These are phyloP conservation scores for Venturia effusa DNA, from an alignment of 2,329 filamentous ascomycete species.

Conservation along the genomic window DNA sequence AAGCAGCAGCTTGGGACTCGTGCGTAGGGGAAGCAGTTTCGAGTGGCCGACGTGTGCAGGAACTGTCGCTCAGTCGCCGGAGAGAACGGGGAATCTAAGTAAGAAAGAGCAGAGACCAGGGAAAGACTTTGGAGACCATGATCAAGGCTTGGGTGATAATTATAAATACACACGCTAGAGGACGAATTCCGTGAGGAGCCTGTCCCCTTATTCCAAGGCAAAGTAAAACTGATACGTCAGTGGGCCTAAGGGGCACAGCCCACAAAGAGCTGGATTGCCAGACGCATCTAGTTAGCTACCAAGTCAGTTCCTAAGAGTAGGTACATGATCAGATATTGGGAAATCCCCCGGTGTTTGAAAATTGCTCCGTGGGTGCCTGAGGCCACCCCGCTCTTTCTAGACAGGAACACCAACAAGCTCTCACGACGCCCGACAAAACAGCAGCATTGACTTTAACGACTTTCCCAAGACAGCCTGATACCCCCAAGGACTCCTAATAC, in stretches of 20 bases:
- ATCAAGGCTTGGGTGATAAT: background rate
- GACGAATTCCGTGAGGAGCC: background rate
- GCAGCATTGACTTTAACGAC: background rate
- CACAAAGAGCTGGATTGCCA: background rate
- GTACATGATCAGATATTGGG: background rate
- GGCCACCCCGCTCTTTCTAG: background rate
- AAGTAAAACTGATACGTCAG: conserved; percentile 5
- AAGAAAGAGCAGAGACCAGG: background rate
- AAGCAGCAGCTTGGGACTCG: background rate
- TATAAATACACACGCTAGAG: background rate
- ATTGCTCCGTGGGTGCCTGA: background rate
- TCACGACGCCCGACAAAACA: background rate
- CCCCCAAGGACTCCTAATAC: background rate
- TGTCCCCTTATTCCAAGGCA: background rate
- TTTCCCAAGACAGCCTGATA: background rate
- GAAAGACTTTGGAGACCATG: background rate
- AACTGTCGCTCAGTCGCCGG: background rate
- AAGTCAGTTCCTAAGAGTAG: background rate
- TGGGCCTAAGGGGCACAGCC: background rate
- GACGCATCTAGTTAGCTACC: background rate
- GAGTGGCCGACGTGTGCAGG: background rate
- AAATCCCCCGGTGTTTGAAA: background rate
- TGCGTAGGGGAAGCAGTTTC: background rate
- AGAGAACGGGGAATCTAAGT: background rate
- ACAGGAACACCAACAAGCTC: background rate